phyloP scores from a whole-genome alignment of 1,284 basidiomycete species.

The Exobasidium cylindrosporum region DNA sequence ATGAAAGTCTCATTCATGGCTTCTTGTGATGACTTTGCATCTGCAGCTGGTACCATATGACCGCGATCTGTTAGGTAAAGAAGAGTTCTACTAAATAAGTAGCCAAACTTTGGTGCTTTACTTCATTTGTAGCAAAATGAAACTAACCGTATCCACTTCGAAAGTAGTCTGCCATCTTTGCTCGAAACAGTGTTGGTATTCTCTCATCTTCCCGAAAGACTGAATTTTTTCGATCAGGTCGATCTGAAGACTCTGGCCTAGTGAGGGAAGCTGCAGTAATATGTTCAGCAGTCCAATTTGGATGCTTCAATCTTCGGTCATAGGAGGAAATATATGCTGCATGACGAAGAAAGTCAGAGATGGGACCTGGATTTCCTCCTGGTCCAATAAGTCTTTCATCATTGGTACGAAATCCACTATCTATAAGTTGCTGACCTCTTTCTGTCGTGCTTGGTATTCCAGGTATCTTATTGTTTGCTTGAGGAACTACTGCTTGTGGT shows the following conservation, averaged over 20 bases:
- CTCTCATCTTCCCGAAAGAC: slow-evolving; percentile 79
- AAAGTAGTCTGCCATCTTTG: slow-evolving; percentile 75
- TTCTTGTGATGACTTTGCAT: slow-evolving; percentile 82
- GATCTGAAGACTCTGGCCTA: slow-evolving; percentile 41
- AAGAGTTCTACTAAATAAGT: no score
- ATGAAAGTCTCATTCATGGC: slow-evolving; percentile 98
- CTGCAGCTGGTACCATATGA: slow-evolving; percentile 95
- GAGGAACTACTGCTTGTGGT: neutral
- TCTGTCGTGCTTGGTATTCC: neutral
- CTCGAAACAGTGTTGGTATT: slow-evolving; percentile 76
- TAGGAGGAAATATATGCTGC: slow-evolving; percentile 84
- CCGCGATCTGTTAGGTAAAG: slow-evolving; percentile 66
- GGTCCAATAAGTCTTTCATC: neutral
- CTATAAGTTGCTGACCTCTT: neutral
- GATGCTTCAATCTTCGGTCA: slow-evolving; percentile 83
- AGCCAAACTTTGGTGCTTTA: no score
- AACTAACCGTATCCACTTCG: slow-evolving; percentile 78
- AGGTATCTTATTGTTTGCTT: neutral
- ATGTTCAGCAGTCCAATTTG: slow-evolving; percentile 93
- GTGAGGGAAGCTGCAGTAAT: slow-evolving; percentile 67
- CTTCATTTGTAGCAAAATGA: neutral
- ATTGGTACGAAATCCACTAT: neutral
- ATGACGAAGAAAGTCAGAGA: slow-evolving; percentile 73
- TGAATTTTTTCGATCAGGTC: slow-evolving; percentile 62
- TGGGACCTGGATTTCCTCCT: slow-evolving; percentile 64